Evolutionary conservation across 495 filamentous ascomycete species (phyloP), one percentile per base, ranked within the genome.

Genomic region (Corynascus novoguineensis): DNA sequence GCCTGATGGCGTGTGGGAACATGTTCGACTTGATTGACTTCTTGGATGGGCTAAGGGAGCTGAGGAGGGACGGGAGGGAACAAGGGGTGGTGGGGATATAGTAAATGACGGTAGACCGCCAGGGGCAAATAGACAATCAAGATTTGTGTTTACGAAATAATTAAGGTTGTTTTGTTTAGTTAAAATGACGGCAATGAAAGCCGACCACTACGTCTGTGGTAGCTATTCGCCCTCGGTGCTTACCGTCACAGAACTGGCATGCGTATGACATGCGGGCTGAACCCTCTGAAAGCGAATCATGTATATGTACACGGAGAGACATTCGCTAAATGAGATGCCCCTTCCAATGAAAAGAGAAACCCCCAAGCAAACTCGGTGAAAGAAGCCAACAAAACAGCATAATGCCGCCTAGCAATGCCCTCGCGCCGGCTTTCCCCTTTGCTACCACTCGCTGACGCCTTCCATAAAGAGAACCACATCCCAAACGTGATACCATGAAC

Each of bases 11-110:
- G 45, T 77, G 75, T 58, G 61, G 64, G 21, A 78, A 75, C 51
- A 79, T 83, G 72, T 50, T 81, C 21, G 81, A 86, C 35, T 50
- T 87, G 40, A 66, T 86, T 12, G 82, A 86, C 50, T 85, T 76
- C 53, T 66, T 86, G 52, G 82, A 87, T 56, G 75, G 72, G 60
- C 69, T 65, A 53, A 73, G 65, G 66, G 55, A 70, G 58, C 64
- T 64, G 44, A 74, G 65, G 61, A 58, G 58, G 58, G 67, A 53
- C 15, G 14, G 27, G 37, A n/a, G n/a, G 21, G 5, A 15, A 5
- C 7, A 6, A 21, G 6, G 37, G n/a, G 10, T 5, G 37, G 17
- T 7, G n/a, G 5, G 37, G 21, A 4, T 15, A 17, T 17, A 7
- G 37, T 41, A 9, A 17, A 1, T 41, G 37, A 17, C n/a, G 37